These are phyloP conservation scores for Globisporangium spinosum DNA, from an alignment of 352 stramenopile genomes.

Conservation along the genomic window DNA sequence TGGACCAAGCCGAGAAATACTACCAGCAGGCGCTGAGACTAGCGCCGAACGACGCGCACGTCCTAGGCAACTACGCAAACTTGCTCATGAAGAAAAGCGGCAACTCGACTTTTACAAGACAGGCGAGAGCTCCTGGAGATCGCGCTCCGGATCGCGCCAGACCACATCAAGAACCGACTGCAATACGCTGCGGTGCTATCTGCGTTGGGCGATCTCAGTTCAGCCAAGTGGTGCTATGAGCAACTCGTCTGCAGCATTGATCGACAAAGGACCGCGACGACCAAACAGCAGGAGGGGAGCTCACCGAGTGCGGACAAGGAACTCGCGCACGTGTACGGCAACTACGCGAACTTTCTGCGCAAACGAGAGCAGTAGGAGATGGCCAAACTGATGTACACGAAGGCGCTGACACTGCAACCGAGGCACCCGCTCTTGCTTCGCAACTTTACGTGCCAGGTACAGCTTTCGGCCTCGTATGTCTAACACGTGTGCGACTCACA, in stretches of 20 bases:
- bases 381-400: constrained; percentile 22
- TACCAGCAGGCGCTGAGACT: constrained; percentile 27
- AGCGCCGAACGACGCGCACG: constrained; percentile 21
- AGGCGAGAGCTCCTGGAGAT: constrained; percentile 22
- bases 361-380: neutral
- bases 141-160: constrained; percentile 24
- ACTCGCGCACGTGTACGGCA: constrained; percentile 20
- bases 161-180: constrained; percentile 21
- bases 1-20: constrained; percentile 24
- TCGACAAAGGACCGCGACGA: neutral
- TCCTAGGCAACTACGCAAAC: constrained; percentile 32
- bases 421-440: constrained; percentile 16
- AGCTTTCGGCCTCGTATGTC: no score
- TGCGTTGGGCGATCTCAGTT: constrained; percentile 1
- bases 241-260: constrained; percentile 13
- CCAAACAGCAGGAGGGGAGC: neutral
- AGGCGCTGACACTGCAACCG: constrained; percentile 13
- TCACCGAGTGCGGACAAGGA: neutral
- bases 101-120: no score
- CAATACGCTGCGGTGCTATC: constrained; percentile 19
- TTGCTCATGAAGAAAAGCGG: constrained; percentile 20
- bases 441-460: constrained; percentile 18
- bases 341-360: constrained; percentile 23
- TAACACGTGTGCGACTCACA: no score
- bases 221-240: constrained; percentile 14